Base-by-base conservation (phyloP, 2,329 filamentous ascomycete species). In the Verticillium nonalfalfae region DNA sequence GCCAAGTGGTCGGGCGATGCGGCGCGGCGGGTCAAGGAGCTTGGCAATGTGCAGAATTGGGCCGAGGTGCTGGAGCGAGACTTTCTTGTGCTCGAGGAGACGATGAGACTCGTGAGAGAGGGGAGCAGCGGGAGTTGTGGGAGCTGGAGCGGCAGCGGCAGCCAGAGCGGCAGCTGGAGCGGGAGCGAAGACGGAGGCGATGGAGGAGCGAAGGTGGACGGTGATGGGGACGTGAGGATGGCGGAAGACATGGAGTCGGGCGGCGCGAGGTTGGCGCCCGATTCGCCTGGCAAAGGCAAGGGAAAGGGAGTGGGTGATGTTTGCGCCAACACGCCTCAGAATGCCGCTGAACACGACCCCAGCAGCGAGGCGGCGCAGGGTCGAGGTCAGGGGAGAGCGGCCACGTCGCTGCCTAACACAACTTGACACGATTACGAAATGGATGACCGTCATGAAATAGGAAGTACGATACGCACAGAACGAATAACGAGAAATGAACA, bases 21-120 rank as follows among this genome's bases (percentile, higher is more conserved):
- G 39, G 83, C 84, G 56, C 81, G 82, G 66, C 82, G 81, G 69
- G 77, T 94, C 62, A 93, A 93, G 76, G 90, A 93, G 79, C 79
- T 93, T 64, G 90, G 90, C 31, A 88, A 93, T 71, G 84, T 94
- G 70, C 90, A 94, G 79, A 93, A 93, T 73, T 95, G 90, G 90
- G 90, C 90, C 26, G 91, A 95, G 81, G 85, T 93, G 75, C 79
- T 94, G 69, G 90, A 88, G 79, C 74, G 85, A 62, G 85, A 88
- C 66, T 86, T 90, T 65, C 65, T 88, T 60, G 81, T 87, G 55
- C 70, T 90, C 7, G 85, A 87, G 72, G 86, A 89, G 79, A 89
- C 86, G 52, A 71, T 89, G 67, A 75, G 85, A 66, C 71, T 88
- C 61, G 85, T 82, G 2, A 77, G 74, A 58, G 71, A 71, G 57